Evolutionary conservation across 345 rosid genomes (phyloP).

Genomic region (Pelargonium nanum): DNA sequence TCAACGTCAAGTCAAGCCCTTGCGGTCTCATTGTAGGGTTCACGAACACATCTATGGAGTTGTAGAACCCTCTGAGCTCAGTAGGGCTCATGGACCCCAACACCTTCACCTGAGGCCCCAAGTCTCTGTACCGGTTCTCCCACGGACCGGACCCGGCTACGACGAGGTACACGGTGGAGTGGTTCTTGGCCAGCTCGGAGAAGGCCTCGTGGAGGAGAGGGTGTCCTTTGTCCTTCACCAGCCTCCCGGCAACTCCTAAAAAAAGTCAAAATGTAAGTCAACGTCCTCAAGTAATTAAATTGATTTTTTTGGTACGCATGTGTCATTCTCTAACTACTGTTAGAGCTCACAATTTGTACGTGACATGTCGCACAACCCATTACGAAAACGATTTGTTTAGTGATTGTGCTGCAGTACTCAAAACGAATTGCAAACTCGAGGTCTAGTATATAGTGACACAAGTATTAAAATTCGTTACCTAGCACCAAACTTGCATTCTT

Average conservation of each 20-base stretch:
- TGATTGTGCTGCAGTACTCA: too few species aligned
- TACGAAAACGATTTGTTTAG: too few species aligned
- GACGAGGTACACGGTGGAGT: constrained; percentile 41
- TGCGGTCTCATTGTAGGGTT: constrained; percentile 92
- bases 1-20: constrained; percentile 77
- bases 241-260: constrained; percentile 79
- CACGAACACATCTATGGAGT: constrained; percentile 61
- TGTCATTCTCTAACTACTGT: too few species aligned
- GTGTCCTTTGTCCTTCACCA: constrained; percentile 91
- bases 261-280: too few species aligned
- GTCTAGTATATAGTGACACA: too few species aligned
- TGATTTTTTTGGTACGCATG: too few species aligned
- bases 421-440: too few species aligned
- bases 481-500: constrained; percentile 49
- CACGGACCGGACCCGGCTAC: constrained; percentile 93
- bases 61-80: constrained; percentile 57
- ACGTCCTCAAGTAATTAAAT: too few species aligned
- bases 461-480: too few species aligned
- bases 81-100: constrained; percentile 63
- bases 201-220: constrained; percentile 65
- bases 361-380: too few species aligned
- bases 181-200: constrained; percentile 23
- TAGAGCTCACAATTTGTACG: too few species aligned
- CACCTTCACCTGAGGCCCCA: constrained; percentile 42
- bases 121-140: constrained; percentile 61